These are phyloP conservation scores for Calonectria pteridis DNA, from an alignment of 2,329 filamentous ascomycete species.

Conservation along the genomic window DNA sequence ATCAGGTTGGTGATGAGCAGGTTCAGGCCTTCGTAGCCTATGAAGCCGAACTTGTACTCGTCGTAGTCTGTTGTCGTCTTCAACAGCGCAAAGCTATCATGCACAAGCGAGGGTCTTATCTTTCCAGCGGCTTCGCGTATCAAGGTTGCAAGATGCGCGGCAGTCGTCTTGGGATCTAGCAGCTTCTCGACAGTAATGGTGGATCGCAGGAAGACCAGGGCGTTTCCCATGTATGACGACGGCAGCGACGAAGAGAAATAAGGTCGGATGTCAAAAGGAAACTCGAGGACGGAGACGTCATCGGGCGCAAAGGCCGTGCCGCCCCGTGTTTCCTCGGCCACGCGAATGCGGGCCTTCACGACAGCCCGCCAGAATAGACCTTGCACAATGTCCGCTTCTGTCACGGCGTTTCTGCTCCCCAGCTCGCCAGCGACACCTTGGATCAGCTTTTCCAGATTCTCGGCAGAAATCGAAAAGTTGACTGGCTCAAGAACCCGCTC, in stretches of 20 bases:
- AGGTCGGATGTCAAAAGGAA: slow-evolving; percentile 47
- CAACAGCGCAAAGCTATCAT: slow-evolving; percentile 46
- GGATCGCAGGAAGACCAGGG: slow-evolving; percentile 44
- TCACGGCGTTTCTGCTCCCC: slow-evolving; percentile 37
- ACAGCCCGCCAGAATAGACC: slow-evolving; percentile 55
- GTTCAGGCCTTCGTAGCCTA: slow-evolving; percentile 43
- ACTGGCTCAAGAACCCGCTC: slow-evolving; percentile 44
- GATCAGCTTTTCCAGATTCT: slow-evolving; percentile 47
- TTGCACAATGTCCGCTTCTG: slow-evolving; percentile 53
- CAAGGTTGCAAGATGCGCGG: slow-evolving; percentile 39
- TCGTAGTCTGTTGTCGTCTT: slow-evolving; percentile 43
- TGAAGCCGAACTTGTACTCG: slow-evolving; percentile 39
- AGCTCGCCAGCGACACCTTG: slow-evolving; percentile 43
- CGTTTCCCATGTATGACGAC: slow-evolving; percentile 42
- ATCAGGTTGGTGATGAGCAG: slow-evolving; percentile 48
- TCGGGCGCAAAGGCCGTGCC: slow-evolving; percentile 33
- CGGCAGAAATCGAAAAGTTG: slow-evolving; percentile 47
- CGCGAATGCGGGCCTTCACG: slow-evolving; percentile 50
- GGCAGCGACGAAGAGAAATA: slow-evolving; percentile 47
- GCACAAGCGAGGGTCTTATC: slow-evolving; percentile 43
- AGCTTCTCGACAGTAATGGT: slow-evolving; percentile 41
- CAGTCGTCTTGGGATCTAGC: slow-evolving; percentile 41
- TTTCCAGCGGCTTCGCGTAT: slow-evolving; percentile 41
- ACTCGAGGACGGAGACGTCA: slow-evolving; percentile 49
- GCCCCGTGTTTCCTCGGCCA: slow-evolving; percentile 37